Conservation (phyloP, 345 rosid species). For the Abelmoschus esculentus region DNA sequence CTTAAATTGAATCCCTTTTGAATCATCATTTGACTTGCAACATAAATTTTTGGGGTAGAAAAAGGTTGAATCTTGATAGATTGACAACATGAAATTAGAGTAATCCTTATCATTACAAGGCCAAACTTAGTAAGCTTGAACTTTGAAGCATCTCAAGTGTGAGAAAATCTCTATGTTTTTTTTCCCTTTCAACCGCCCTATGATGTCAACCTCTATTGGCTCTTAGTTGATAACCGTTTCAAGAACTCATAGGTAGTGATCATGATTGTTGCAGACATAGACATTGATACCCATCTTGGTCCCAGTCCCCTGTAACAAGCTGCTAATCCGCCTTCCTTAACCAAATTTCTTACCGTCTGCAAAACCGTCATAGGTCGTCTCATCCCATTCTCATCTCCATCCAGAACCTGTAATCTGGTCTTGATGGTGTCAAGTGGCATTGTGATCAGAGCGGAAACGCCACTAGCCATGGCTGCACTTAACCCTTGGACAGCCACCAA, state of each 20-base stretch:
- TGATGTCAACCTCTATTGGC: constrained; percentile 6
- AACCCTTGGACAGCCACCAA: constrained; percentile 41
- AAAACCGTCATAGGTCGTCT: constrained; percentile 48
- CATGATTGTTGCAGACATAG: too few species aligned
- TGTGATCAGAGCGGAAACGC: constrained; percentile 40
- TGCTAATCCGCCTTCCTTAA: constrained; percentile 51
- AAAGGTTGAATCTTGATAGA: neutral
- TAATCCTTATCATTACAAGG: too few species aligned
- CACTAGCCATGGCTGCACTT: too few species aligned
- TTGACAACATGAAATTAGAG: neutral
- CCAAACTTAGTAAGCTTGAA: too few species aligned
- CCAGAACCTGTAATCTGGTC: constrained; percentile 22
- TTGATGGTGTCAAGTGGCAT: constrained; percentile 84
- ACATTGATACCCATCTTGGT: too few species aligned
- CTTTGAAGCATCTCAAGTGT: too few species aligned
- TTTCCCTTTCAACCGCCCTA: too few species aligned
- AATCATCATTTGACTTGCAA: too few species aligned
- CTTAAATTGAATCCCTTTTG: too few species aligned
- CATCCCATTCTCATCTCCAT: constrained; percentile 55
- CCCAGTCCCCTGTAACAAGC: constrained; percentile 67
- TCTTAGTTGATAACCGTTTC: constrained; percentile 29
- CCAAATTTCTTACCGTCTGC: constrained; percentile 49
- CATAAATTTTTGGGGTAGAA: neutral
- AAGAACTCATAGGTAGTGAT: too few species aligned
- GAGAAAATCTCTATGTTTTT: too few species aligned